Base-by-base conservation (phyloP, 139 green algal species). In the Chlamydomonas incerta region DNA sequence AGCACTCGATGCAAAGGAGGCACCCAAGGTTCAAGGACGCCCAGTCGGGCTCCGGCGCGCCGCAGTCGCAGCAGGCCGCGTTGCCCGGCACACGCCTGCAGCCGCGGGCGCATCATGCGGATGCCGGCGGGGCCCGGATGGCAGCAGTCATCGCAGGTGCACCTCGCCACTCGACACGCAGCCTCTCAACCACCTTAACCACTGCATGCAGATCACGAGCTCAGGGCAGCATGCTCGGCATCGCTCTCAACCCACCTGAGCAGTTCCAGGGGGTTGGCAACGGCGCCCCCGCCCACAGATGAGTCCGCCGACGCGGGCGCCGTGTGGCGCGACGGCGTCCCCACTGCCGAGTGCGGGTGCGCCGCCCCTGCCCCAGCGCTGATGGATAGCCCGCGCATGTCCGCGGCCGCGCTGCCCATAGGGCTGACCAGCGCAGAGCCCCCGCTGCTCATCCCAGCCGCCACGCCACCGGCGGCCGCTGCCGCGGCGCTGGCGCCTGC, bases 1-100 rank as follows among this genome's bases (percentile, higher is more conserved):
- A 95, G 90, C 97, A 99, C 84, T 97, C 92, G 46, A 99, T 98
- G 88, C 97, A 99, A 71, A 98, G 86, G 26, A 98, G 86, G 35
- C 97, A 87, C 37, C 96, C 96, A 24, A 98, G 88, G 88, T 99
- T 98, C 34, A 99, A 86, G 0, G 87, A 95, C 33, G 95, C 96
- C 97, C 97, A 99, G 71, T 98, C 95, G 3, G 97, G 97, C 58
- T 95, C 90, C 0, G 86, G 41, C 0, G 93, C 88, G 10, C 94
- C 93, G 87, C 97, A 99, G 91, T 99, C 97, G 24, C 88, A 94
- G 83, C 97, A 99, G 13, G 41, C 31, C 2, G 50, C 58, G 89
- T 99, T 99, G 70, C 95, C 96, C 18, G 89, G 68, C 24, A 92
- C 47, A 5, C 29, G 47, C 33, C 84, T 79, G 69, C 41, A 50